These are phyloP conservation scores for maize (Zea mays) DNA, from an alignment of 176 grass and related monocot species.

Conservation along the genomic window Zm-B73-REFERENCE-NAM-5.0 NC_050100.1:194695001-194695500, in stretches of 20 bases:
- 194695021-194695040: constrained; percentile 48
- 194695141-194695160: constrained; percentile 80
- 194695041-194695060: constrained; percentile 75
- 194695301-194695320: constrained; percentile 92
- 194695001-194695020: constrained; percentile 39
- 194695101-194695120: constrained; percentile 86
- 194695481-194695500: constrained; percentile 94
- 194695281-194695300: constrained; percentile 96
- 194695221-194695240: constrained; percentile 63
- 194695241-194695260: constrained; percentile 91
- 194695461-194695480: constrained; percentile 98
- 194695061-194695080: constrained; percentile 51
- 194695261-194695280: constrained; percentile 83
- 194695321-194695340: constrained; percentile 57
- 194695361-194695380: constrained; percentile 38
- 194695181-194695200: constrained; percentile 70
- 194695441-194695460: constrained; percentile 88
- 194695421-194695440: constrained; percentile 84
- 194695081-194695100: constrained; percentile 63
- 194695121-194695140: constrained; percentile 89
- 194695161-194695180: constrained; percentile 85
- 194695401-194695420: constrained; percentile 58
- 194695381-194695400: constrained; percentile 46
- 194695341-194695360: constrained; percentile 28
- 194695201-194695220: constrained; percentile 68